Conservation (phyloP, 2,329 filamentous ascomycete genomes). For the Epichloe bromicola region DNA sequence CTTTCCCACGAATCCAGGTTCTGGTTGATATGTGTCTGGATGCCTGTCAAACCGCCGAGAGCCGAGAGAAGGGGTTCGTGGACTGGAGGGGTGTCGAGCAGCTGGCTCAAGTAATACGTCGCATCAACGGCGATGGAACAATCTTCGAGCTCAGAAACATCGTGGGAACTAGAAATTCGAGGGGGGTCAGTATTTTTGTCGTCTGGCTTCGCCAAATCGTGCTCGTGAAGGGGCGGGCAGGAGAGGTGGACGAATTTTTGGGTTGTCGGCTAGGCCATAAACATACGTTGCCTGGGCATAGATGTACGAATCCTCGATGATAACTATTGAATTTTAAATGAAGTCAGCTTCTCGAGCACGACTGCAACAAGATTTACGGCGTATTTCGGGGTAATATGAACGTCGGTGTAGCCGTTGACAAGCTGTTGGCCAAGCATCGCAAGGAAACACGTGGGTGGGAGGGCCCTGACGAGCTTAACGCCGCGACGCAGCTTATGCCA, state of each 20-base stretch:
- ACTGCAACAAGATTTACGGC: not conserved
- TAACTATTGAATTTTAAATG: conserved; percentile 14
- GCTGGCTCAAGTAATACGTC: conserved; percentile 70
- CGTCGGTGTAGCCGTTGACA: not conserved
- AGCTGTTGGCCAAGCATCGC: not conserved
- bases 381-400: conserved; percentile 2
- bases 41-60: conserved; percentile 73
- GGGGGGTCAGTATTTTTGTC: not conserved
- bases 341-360: conserved; percentile 2
- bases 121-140: conserved; percentile 77
- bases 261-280: conserved; percentile 4
- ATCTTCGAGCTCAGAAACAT: conserved; percentile 59
- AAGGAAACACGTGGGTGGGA: not conserved
- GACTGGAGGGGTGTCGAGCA: conserved; percentile 55
- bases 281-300: conserved; percentile 24
- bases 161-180: conserved; percentile 33
- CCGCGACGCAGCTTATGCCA: not conserved
- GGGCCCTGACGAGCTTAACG: not conserved
- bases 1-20: conserved; percentile 63
- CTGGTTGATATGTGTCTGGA: conserved; percentile 61
- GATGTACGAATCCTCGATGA: conserved; percentile 27
- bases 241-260: not conserved
- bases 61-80: conserved; percentile 84
- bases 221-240: not conserved
- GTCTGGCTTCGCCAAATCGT: not conserved